A percentile compares a stretch with the other conserved stretches of the same genome.
These are phyloP conservation scores for Trifolium repens DNA, from an alignment of 306 rosid species.

Conservation along the genomic window DNA sequence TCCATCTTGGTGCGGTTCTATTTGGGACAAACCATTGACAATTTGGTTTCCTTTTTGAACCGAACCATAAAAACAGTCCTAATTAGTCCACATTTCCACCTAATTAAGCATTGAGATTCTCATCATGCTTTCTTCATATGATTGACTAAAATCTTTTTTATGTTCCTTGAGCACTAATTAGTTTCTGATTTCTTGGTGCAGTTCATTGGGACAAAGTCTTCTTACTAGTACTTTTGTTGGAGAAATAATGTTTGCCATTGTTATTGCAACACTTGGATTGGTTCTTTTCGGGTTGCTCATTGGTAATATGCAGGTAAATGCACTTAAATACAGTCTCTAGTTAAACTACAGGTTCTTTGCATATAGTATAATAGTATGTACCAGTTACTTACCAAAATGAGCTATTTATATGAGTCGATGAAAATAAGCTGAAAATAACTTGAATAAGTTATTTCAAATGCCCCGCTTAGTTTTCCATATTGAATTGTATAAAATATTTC, in stretches of 20 bases:
- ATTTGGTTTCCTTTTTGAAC: too few species aligned
- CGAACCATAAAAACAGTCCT: too few species aligned
- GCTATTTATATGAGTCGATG: too few species aligned
- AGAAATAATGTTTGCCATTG: slow-evolving; percentile 74
- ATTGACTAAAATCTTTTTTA: not conserved
- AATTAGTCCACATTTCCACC: too few species aligned
- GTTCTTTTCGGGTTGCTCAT: slow-evolving; percentile 84
- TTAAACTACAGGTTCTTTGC: not conserved
- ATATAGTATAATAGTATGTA: too few species aligned
- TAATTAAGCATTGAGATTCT: too few species aligned
- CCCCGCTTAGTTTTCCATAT: not conserved
- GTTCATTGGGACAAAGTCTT: slow-evolving; percentile 85
- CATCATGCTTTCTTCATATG: too few species aligned
- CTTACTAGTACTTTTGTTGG: slow-evolving; percentile 79
- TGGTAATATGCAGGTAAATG: slow-evolving; percentile 86
- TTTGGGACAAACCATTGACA: too few species aligned
- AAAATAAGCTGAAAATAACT: too few species aligned
- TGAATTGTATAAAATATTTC: not conserved
- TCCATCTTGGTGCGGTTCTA: too few species aligned
- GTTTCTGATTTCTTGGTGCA: slow-evolving; percentile 46
- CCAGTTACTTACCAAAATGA: too few species aligned
- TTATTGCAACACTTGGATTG: slow-evolving; percentile 71
- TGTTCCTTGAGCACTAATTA: not conserved
- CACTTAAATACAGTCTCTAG: not conserved
- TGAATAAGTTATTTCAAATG: too few species aligned